Base-by-base conservation (phyloP, 768 basidiomycete genomes). In the Zangia roseola region DNA sequence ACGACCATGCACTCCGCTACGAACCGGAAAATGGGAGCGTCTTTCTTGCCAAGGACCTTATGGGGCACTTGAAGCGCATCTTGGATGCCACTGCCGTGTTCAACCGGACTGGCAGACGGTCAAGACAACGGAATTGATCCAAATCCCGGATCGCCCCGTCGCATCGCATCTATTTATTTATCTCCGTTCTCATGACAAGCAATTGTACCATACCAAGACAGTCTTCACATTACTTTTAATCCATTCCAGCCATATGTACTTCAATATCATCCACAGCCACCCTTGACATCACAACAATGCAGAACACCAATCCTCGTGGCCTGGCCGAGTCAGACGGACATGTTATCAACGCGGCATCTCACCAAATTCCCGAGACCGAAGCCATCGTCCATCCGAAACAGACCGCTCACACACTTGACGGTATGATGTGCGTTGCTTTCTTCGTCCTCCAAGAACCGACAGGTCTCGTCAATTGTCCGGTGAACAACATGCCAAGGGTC, bases 11-110 rank as follows among this genome's bases (percentile, higher is more conserved):
- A 37, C 69, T 76, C 33, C 74, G 71, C 10, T 83, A 83, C 48
- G 82, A 84, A 48, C 76, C 79, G 52, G 82, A 82, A 45, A 80
- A 65, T 40, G 82, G 74, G 47, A 79, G 76, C 5, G 81, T 83
- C 12, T 83, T 82, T 53, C 69, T 84, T 20, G 79, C 82, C 9
- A 77, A 74, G 46, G 72, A 80, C 28, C 61, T 63, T 23, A 58
- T 70, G 59, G 47, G 44, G 6, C 64, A 54, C 43, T 34, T 68
- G 2, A 64, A 56, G 34, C 56, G 62, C 23, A 64, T 68, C 14
- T 25, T 70, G 47, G 57, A 71, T 33, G 54, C 67, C 33, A 35
- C 55, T 19, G 50, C 57, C 33, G 50, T 54, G 52, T 16, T 55
- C 10, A 53, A 53, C 35, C 47, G 47, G 40, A 30, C 39, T 6